Conservation (phyloP, 139 green algal species). For the Auxenochlorella pyrenoidosa region DNA sequence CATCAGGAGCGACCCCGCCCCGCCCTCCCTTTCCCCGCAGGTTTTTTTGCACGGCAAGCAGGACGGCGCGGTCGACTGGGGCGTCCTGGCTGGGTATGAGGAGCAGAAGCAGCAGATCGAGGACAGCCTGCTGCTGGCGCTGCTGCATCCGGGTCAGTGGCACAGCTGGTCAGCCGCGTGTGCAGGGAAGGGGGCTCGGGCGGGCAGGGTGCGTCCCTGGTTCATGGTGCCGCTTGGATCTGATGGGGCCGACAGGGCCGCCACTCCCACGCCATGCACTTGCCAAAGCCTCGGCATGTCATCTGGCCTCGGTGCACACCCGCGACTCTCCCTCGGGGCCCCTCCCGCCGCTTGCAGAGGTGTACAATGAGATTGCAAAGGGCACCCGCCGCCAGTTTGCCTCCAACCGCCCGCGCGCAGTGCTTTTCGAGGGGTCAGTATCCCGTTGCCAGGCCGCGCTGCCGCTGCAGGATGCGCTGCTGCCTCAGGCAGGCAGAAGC, state of each 20-base stretch:
- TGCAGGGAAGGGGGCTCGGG: too few species aligned
- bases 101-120: slow-evolving; percentile 91
- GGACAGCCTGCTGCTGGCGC: slow-evolving; percentile 85
- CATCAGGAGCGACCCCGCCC: too few species aligned
- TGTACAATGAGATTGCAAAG: slow-evolving; percentile 74
- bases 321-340: neutral
- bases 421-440: slow-evolving; percentile 86
- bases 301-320: neutral
- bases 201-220: neutral
- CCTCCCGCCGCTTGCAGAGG: slow-evolving; percentile 47
- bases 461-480: too few species aligned
- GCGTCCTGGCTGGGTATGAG: slow-evolving; percentile 81
- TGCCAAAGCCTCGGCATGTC: too few species aligned
- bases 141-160: slow-evolving; percentile 68
- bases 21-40: neutral
- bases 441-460: neutral
- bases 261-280: too few species aligned
- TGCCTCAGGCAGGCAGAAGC: too few species aligned
- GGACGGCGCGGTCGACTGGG: slow-evolving; percentile 66
- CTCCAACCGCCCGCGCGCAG: slow-evolving; percentile 76
- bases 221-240: too few species aligned
- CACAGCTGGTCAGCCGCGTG: neutral
- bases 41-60: slow-evolving; percentile 62
- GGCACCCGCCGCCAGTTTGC: slow-evolving; percentile 63
- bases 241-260: too few species aligned